Percentiles rank a stretch among this genome's conserved stretches.
These are phyloP conservation scores for Claviceps sorghi DNA, from an alignment of 2,329 filamentous ascomycete genomes.

Conservation along the genomic window DNA sequence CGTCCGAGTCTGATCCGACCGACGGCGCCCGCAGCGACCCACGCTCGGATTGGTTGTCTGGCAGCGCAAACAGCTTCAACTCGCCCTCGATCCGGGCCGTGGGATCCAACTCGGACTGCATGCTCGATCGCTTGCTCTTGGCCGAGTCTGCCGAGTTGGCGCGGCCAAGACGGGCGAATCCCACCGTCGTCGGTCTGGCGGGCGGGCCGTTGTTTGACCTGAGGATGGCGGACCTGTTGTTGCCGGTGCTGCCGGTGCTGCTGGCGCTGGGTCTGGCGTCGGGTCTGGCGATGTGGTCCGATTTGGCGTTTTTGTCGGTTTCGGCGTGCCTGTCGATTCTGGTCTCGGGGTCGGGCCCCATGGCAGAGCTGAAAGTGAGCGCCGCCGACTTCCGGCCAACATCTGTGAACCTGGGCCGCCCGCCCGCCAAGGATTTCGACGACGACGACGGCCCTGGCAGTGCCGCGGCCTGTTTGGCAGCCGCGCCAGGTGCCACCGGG, in stretches of 20 bases:
- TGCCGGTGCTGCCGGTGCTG: background rate
- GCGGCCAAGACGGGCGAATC: conserved; percentile 30
- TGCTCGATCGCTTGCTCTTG: conserved; percentile 33
- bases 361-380: background rate
- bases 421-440: conserved; percentile 2
- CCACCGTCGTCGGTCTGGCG: conserved; percentile 28
- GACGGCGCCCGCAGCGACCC: conserved; percentile 39
- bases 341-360: too few relatives aligned
- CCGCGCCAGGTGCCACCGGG: conserved; percentile 19
- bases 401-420: conserved; percentile 7
- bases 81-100: conserved; percentile 42
- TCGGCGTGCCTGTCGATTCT: background rate
- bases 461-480: background rate
- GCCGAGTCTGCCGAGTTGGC: conserved; percentile 30
- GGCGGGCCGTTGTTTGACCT: conserved; percentile 13
- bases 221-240: background rate
- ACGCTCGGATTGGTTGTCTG: conserved; percentile 40
- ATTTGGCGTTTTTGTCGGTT: background rate
- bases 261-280: background rate
- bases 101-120: conserved; percentile 38
- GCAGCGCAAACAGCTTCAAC: conserved; percentile 39
- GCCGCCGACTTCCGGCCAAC: conserved; percentile 7
- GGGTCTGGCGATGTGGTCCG: background rate
- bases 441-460: background rate
- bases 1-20: conserved; percentile 17